phyloP scores from a whole-genome alignment of 106 monocot genomes.

The Allium sativum region DNA sequence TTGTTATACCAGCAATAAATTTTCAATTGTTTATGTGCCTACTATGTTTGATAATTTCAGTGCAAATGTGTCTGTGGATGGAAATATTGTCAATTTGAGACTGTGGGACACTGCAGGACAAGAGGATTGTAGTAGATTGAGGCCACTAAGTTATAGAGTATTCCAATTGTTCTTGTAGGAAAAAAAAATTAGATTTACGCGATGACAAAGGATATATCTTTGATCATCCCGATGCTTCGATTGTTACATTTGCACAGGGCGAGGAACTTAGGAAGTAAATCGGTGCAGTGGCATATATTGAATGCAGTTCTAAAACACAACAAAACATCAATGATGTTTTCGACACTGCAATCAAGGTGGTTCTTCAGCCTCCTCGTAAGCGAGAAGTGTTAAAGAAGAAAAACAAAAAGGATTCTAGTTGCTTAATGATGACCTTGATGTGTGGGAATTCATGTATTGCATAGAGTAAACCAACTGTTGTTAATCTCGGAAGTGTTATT shows the following conservation, averaged over 20 bases:
- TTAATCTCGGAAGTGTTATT: not conserved
- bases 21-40: slow-evolving; percentile 62
- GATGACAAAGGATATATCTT: slow-evolving; percentile 73
- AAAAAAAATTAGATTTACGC: slow-evolving; percentile 91
- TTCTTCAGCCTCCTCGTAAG: slow-evolving; percentile 78
- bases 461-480: not conserved
- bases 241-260: slow-evolving; percentile 73
- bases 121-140: slow-evolving; percentile 50
- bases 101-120: slow-evolving; percentile 58
- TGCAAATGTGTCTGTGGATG: slow-evolving; percentile 41
- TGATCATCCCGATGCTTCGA: slow-evolving; percentile 62
- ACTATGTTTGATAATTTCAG: slow-evolving; percentile 63
- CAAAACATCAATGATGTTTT: slow-evolving; percentile 93
- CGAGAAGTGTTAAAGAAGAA: slow-evolving; percentile 64
- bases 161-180: slow-evolving; percentile 82
- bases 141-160: slow-evolving; percentile 50
- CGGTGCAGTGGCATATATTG: slow-evolving; percentile 75
- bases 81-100: slow-evolving; percentile 41
- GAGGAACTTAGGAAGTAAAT: slow-evolving; percentile 90
- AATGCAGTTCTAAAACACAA: slow-evolving; percentile 94
- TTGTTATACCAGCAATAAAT: slow-evolving; percentile 85
- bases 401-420: slow-evolving; percentile 33
- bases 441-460: not conserved
- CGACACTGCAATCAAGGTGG: slow-evolving; percentile 92
- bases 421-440: slow-evolving; percentile 26